Conservation (phyloP, 176 grass and related monocot genomes). For the Oryza nivara region DNA sequence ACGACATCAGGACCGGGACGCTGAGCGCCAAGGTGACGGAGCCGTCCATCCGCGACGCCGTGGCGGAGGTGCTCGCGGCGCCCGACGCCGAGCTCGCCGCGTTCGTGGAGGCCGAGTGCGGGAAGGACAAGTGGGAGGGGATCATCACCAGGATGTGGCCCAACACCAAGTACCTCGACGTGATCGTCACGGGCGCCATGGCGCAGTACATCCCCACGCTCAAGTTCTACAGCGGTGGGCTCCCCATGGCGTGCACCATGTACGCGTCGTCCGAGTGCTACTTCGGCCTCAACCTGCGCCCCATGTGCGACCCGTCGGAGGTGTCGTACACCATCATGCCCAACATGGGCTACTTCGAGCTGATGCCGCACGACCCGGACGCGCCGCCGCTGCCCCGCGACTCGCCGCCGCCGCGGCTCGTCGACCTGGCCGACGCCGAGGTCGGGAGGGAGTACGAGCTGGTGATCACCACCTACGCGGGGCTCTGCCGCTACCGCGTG, state of each 20-base stretch:
- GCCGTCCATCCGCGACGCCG: conserved; percentile 48
- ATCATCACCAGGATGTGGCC: conserved; percentile 91
- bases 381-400: too few species aligned
- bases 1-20: conserved; percentile 64
- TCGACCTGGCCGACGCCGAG: conserved; percentile 81
- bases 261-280: conserved; percentile 98
- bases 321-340: conserved; percentile 99
- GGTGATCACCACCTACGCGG: conserved; percentile 92
- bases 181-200: conserved; percentile 98
- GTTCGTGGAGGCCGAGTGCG: too few species aligned
- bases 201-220: conserved; percentile 97
- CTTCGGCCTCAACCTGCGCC: conserved; percentile 93
- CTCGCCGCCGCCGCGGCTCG: conserved; percentile 28
- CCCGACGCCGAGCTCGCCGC: background rate
- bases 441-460: conserved; percentile 81
- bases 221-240: conserved; percentile 79
- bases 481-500: conserved; percentile 83
- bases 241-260: conserved; percentile 97
- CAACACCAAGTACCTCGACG: conserved; percentile 95
- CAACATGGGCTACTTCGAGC: conserved; percentile 88
- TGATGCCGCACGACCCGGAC: too few species aligned
- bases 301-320: conserved; percentile 83
- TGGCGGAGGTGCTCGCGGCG: too few species aligned
- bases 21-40: conserved; percentile 57
- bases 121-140: conserved; percentile 46